Evolutionary conservation across 345 rosid genomes (phyloP).

Genomic region (Anacardium occidentale): DNA sequence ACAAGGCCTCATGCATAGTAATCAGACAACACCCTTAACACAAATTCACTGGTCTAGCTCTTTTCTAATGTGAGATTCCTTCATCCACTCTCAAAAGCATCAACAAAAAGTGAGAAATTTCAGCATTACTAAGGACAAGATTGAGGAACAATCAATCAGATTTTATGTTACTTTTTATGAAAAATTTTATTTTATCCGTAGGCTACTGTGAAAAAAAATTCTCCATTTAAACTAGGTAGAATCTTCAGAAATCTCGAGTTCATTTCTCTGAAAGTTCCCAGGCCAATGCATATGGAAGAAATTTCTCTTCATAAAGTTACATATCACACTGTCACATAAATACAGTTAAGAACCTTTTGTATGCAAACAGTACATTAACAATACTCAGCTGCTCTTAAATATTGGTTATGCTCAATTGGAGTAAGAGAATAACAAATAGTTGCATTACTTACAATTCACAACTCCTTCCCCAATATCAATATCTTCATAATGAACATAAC

Average conservation of each 20-base stretch:
- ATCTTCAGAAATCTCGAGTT: background rate
- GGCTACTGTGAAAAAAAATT: background rate
- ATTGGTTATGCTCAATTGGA: background rate
- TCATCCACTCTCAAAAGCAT: background rate
- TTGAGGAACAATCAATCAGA: background rate
- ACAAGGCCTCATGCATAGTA: background rate
- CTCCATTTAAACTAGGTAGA: background rate
- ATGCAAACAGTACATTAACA: background rate
- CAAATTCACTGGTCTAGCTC: background rate
- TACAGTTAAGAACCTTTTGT: background rate
- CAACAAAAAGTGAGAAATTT: background rate
- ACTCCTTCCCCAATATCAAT: background rate
- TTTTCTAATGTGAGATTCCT: background rate
- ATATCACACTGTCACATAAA: background rate
- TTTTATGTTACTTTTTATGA: background rate
- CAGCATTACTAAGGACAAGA: background rate
- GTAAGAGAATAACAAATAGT: background rate
- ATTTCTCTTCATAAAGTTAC: background rate
- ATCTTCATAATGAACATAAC: background rate
- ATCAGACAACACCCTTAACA: background rate
- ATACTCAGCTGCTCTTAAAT: background rate
- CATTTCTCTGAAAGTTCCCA: background rate
- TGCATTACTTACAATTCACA: constrained; percentile 16
- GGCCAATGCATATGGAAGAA: background rate
- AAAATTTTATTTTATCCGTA: background rate